Conservation (phyloP, 106 monocot species). For the Acorus calamus region DNA sequence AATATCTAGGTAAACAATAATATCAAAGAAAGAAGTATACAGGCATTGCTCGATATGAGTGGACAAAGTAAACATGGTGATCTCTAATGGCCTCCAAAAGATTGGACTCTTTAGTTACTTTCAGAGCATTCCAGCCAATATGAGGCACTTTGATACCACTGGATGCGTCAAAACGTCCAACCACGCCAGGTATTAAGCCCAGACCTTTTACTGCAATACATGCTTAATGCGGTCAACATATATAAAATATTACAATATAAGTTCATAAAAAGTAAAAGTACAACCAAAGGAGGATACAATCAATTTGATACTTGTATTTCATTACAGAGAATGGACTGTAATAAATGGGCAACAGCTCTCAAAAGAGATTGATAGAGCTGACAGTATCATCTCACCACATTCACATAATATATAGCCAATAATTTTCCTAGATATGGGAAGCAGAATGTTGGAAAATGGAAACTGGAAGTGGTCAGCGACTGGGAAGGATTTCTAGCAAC, state of each 20-base stretch:
- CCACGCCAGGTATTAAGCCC: conserved; percentile 78
- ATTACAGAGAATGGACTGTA: too few species aligned
- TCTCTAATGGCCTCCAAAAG: conserved; percentile 65
- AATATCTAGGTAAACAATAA: not conserved
- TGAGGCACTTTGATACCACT: conserved; percentile 73
- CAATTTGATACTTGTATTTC: too few species aligned
- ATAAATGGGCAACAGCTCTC: too few species aligned
- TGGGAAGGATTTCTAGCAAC: too few species aligned
- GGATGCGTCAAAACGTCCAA: conserved; percentile 67
- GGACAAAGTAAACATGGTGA: conserved; percentile 95
- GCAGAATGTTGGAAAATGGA: too few species aligned
- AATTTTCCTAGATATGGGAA: too few species aligned
- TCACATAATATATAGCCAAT: too few species aligned
- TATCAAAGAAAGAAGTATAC: conserved; percentile 30
- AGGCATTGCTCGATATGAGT: conserved; percentile 83
- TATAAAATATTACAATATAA: not conserved
- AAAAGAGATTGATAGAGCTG: too few species aligned
- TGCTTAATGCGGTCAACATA: not conserved
- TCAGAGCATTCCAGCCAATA: conserved; percentile 83
- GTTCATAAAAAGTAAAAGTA: not conserved
- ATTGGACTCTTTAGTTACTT: conserved; percentile 42
- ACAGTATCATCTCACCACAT: too few species aligned
- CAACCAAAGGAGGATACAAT: not conserved
- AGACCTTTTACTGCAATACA: conserved; percentile 71
- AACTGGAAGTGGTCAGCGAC: too few species aligned